Evolutionary conservation across 2,329 filamentous ascomycete genomes (phyloP).

Genomic region (Aspergillus sp.): DNA sequence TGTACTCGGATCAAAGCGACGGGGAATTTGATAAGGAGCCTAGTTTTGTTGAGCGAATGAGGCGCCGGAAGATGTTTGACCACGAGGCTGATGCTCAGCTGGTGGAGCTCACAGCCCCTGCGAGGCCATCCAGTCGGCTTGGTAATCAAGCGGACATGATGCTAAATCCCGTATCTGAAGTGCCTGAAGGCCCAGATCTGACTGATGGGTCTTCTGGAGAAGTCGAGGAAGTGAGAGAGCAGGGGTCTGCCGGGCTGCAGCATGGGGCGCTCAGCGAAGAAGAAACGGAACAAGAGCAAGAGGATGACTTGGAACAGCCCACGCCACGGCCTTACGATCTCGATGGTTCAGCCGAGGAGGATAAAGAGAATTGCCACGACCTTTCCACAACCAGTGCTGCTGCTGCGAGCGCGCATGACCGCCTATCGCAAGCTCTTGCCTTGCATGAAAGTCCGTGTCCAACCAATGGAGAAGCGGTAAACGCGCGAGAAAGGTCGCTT

Average conservation of each 20-base stretch:
- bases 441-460: constrained; percentile 26
- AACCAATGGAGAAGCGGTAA: constrained; percentile 10
- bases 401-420: constrained; percentile 38
- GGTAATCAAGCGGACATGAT: constrained; percentile 6
- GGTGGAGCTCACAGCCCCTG: constrained; percentile 37
- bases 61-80: constrained; percentile 37
- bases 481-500: constrained; percentile 1
- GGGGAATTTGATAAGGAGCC: constrained; percentile 49
- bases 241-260: constrained; percentile 23
- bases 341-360: constrained; percentile 42
- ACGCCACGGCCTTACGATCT: constrained; percentile 28
- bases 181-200: constrained; percentile 9
- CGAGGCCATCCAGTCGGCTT: constrained; percentile 22
- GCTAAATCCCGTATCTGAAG: constrained; percentile 5
- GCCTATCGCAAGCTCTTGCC: constrained; percentile 41
- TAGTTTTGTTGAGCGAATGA: constrained; percentile 38
- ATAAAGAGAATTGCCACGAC: constrained; percentile 50
- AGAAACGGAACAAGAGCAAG: constrained; percentile 52
- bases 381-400: constrained; percentile 31
- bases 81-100: constrained; percentile 40
- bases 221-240: constrained; percentile 22
- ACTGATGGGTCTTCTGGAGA: constrained; percentile 12
- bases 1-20: constrained; percentile 41
- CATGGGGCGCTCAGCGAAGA: constrained; percentile 41
- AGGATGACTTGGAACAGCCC: constrained; percentile 39